Evolutionary conservation across 352 stramenopile genomes (phyloP).

Genomic region (Pythium rishiriense): DNA sequence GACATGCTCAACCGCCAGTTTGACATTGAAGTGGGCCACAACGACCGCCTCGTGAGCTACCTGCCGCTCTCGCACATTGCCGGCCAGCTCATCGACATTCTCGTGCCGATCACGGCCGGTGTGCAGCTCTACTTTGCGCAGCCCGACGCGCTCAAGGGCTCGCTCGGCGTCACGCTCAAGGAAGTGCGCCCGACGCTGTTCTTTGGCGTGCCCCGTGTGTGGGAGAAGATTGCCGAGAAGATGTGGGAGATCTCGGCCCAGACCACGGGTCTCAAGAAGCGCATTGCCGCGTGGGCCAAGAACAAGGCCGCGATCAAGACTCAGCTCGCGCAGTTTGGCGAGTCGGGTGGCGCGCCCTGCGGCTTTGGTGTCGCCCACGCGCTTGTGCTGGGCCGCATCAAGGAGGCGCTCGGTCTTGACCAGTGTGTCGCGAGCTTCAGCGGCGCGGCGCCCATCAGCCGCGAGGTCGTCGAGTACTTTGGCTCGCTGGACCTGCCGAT

Average conservation of each 20-base stretch:
- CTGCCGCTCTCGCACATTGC: constrained; percentile 90
- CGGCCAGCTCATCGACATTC: constrained; percentile 87
- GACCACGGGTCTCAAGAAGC: constrained; percentile 92
- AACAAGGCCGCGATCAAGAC: constrained; percentile 78
- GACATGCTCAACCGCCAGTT: constrained; percentile 64
- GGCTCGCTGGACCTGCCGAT: constrained; percentile 93
- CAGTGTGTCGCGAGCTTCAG: constrained; percentile 75
- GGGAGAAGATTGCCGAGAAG: constrained; percentile 93
- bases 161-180: constrained; percentile 82
- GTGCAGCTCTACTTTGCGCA: constrained; percentile 86
- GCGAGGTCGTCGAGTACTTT: constrained; percentile 95
- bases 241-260: constrained; percentile 82
- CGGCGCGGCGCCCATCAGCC: constrained; percentile 90
- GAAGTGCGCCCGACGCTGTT: constrained; percentile 89
- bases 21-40: constrained; percentile 55
- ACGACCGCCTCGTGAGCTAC: constrained; percentile 83
- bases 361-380: constrained; percentile 89
- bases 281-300: constrained; percentile 91
- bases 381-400: constrained; percentile 86
- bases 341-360: constrained; percentile 84
- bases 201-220: constrained; percentile 90
- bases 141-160: constrained; percentile 90
- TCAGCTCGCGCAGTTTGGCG: constrained; percentile 80
- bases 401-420: constrained; percentile 90
- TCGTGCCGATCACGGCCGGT: constrained; percentile 65